Evolutionary conservation across 1,284 basidiomycete genomes (phyloP), one percentile per base, ranked within the genome.

Genomic region (Irpex sp.): DNA sequence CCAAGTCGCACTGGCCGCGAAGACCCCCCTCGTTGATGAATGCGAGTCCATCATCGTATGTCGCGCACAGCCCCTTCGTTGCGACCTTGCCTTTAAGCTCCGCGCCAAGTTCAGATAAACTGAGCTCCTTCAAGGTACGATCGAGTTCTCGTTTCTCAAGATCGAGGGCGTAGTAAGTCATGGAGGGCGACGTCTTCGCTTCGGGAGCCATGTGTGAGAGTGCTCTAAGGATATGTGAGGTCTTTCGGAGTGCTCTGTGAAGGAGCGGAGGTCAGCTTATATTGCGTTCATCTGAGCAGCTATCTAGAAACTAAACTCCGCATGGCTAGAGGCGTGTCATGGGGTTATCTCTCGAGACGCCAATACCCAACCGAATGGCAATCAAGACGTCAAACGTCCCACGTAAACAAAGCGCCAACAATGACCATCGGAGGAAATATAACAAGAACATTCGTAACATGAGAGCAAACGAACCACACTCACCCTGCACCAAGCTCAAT

Each of bases 111-210:
- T 84, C 80, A 13, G 81, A 91, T 65, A 78, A 74, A 49, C 83
- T 76, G 66, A 98, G 87, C 70, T 89, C 83, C 43, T 78, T 78
- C 55, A 98, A 82, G 3, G 94, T 93, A 26, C 95, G 88, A 66
- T 90, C 83, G 37, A 98, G 87, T 73, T 98, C 95, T 60, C 84
- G 84, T 68, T 90, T 83, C 75, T 97, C 94, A 33, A 98, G 87
- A 72, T 98, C 97, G 60, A 99, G 89, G 11, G 96, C 95, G 78
- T 93, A 95, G 77, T 97, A 98, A 1, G 88, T 92, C 70, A 93
- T 86, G 8, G 86, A 84, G 0, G 86, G 78, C 15, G 74, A 65
- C 1, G 73, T 59, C 5, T 70, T 71, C 2, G 68, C 65, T 15
- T 71, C 69, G 19, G 78, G 72, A 6, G 83, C 80, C 15, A 81